Base-by-base conservation (phyloP, 2,329 filamentous ascomycete genomes). In the Bipolaris cookei region DNA sequence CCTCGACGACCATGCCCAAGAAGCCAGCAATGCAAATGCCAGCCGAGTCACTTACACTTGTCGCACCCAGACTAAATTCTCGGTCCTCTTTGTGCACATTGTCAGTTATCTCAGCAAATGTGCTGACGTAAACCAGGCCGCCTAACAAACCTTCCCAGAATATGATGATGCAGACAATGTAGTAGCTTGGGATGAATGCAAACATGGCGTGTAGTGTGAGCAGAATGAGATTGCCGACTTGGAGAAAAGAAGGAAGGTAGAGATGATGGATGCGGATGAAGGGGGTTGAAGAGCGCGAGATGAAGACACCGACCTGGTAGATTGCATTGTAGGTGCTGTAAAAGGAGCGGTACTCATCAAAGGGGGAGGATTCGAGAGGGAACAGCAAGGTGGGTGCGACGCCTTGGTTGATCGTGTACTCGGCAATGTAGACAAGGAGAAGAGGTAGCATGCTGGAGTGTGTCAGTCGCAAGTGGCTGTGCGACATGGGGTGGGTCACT, bases 391-490 rank as follows among this genome's bases (percentile, higher is more conserved):
- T 97, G 0, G 95, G 94, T 0, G 92, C 83, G 0, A 98, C 92
- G 34, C 93, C 94, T 79, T 97, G 93, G 79, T 98, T 98, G 77
- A 98, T 97, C 53, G 91, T 96, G 75, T 99, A 99, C 80, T 99
- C 95, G 54, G 93, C 92, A 34, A 98, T 85, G 75, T 97, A 99
- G 28, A 99, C 95, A 14, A 98, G 80, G 32, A 98, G 83, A 13
- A 99, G 83, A 0, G 95, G 95, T 3, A 96, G 82, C 92, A 99
- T 98, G 75, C 83, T 85, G 52, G 16, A 23, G 7, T 4, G 10
- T 6, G 50, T 69, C 55, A 69, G 42, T 44, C 7, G 42, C 18
- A 60, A 7, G 2, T 14, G 4, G 13, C 3, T 11, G n/a, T 6
- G 13, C 7, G 6, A 18, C 11, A 30, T 46, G 21, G 28, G 20